Percentiles rank a stretch among this genome's conserved stretches.
phyloP scores from a whole-genome alignment of 129 eudicot species.

The Flaveria bidentis region DNA sequence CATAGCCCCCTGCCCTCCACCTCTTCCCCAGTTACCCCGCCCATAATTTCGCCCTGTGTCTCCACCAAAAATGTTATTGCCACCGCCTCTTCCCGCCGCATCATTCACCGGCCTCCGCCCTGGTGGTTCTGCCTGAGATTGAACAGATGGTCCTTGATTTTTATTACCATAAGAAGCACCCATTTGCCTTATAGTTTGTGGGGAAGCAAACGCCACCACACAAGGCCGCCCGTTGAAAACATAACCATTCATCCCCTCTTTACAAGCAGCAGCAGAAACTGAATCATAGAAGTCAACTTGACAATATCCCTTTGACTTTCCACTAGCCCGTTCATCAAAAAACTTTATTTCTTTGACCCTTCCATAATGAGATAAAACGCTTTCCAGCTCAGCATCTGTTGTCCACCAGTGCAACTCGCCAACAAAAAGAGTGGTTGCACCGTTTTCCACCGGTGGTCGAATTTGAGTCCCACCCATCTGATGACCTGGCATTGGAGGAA shows the following conservation, averaged over 20 bases:
- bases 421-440: conserved; percentile 80
- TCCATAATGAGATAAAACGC: conserved; percentile 78
- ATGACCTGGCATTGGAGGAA: conserved; percentile 48
- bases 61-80: conserved; percentile 58
- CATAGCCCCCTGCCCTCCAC: conserved; percentile 54
- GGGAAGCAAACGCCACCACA: conserved; percentile 92
- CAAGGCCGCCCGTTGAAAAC: conserved; percentile 86
- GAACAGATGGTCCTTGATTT: conserved; percentile 56
- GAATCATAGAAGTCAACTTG: conserved; percentile 88
- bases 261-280: conserved; percentile 73
- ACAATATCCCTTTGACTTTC: conserved; percentile 94
- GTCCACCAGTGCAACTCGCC: conserved; percentile 99
- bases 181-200: conserved; percentile 83
- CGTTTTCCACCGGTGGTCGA: conserved; percentile 62
- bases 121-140: conserved; percentile 67
- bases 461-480: conserved; percentile 42
- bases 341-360: conserved; percentile 89
- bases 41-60: conserved; percentile 78
- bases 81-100: conserved; percentile 77
- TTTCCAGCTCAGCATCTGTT: conserved; percentile 95
- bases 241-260: conserved; percentile 89
- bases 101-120: conserved; percentile 72
- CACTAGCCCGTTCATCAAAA: conserved; percentile 95
- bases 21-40: conserved; percentile 85
- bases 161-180: conserved; percentile 73